These are phyloP conservation scores for Pythium sp. DNA, from an alignment of 352 stramenopile genomes.

Conservation along the genomic window DNA sequence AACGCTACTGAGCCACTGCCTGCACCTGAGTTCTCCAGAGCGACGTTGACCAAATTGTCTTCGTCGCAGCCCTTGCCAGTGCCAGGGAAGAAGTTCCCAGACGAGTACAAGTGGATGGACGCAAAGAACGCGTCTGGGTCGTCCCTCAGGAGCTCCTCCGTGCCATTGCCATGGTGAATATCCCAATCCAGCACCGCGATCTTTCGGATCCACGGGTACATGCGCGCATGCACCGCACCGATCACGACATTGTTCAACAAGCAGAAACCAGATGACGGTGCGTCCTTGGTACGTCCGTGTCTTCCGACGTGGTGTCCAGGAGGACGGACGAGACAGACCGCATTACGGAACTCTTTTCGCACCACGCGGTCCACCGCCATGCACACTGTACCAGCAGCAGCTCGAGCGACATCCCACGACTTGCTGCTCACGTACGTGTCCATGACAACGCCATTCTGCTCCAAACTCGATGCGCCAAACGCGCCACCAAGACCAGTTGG, in stretches of 20 bases:
- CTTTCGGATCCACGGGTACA: slow-evolving; percentile 88
- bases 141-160: slow-evolving; percentile 88
- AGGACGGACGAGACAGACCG: slow-evolving; percentile 86
- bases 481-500: slow-evolving; percentile 53
- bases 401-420: slow-evolving; percentile 81
- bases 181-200: slow-evolving; percentile 99
- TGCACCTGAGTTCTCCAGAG: slow-evolving; percentile 62
- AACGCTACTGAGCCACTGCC: slow-evolving; percentile 70
- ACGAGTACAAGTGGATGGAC: slow-evolving; percentile 80
- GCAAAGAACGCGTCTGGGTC: slow-evolving; percentile 83
- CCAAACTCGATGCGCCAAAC: slow-evolving; percentile 63
- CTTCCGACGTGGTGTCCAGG: slow-evolving; percentile 92
- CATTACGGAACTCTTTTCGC: slow-evolving; percentile 75
- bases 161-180: slow-evolving; percentile 99
- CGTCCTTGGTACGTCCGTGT: slow-evolving; percentile 65
- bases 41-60: slow-evolving; percentile 75
- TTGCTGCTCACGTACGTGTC: slow-evolving; percentile 87
- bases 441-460: slow-evolving; percentile 65
- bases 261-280: slow-evolving; percentile 93
- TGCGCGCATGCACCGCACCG: slow-evolving; percentile 95
- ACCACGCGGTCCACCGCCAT: slow-evolving; percentile 80
- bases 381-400: slow-evolving; percentile 76
- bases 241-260: slow-evolving; percentile 99
- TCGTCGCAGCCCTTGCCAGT: slow-evolving; percentile 62
- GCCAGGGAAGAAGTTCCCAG: slow-evolving; percentile 74